Evolutionary conservation across 163 green algal genomes (phyloP).

Genomic region (Scenedesmus sp.): DNA sequence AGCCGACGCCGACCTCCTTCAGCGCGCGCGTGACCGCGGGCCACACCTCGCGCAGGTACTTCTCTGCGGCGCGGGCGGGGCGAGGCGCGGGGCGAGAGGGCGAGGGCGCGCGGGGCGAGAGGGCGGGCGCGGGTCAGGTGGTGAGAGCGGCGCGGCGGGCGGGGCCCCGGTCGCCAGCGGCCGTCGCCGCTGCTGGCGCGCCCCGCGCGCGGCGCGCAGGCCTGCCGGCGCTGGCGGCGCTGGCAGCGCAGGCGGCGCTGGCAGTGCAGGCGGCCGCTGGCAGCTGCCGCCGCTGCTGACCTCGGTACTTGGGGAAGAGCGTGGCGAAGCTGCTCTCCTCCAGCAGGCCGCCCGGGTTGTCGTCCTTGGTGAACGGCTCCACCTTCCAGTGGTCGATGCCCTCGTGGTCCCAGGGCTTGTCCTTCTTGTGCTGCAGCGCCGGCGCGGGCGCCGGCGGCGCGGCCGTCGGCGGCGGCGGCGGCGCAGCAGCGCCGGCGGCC

Average conservation of each 20-base stretch:
- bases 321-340: slow-evolving; percentile 98
- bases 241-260: no score
- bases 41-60: slow-evolving; percentile 98
- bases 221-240: no score
- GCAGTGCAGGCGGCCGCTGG: no score
- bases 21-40: slow-evolving; percentile 89
- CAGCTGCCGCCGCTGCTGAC: slow-evolving; percentile 51
- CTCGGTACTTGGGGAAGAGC: slow-evolving; percentile 98
- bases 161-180: no score
- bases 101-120: no score
- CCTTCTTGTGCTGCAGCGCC: slow-evolving; percentile 82
- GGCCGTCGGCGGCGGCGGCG: no score
- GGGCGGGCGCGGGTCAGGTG: not conserved
- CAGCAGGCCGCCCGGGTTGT: slow-evolving; percentile 92
- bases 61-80: slow-evolving; percentile 77
- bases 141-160: no score
- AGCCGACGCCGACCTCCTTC: slow-evolving; percentile 91
- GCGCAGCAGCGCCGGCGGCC: no score
- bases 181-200: no score
- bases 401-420: slow-evolving; percentile 97
- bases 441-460: no score
- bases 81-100: not conserved
- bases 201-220: no score
- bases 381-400: slow-evolving; percentile 96
- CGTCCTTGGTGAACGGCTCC: slow-evolving; percentile 87